phyloP scores from a whole-genome alignment of 177 flowering plant species.

The Vitis hybrid region DNA sequence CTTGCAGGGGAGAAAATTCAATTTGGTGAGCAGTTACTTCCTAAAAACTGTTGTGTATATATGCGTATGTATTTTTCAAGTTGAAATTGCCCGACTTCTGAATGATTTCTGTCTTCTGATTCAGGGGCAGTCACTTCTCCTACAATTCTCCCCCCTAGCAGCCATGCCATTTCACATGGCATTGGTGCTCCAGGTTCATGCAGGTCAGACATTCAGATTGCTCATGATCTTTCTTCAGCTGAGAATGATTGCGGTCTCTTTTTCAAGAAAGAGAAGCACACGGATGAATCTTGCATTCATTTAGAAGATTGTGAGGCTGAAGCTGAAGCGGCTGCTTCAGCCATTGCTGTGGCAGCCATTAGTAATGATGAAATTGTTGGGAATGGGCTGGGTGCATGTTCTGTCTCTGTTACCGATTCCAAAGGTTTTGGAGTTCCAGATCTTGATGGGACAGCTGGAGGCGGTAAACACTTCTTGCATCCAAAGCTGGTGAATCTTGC shows the following conservation, averaged over 20 bases:
- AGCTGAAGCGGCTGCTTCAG: conserved; percentile 97
- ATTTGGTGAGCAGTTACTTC: conserved; percentile 60
- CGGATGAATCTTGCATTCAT: conserved; percentile 45
- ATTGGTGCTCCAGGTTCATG: conserved; percentile 59
- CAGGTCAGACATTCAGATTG: conserved; percentile 42
- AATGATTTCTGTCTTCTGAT: conserved; percentile 3
- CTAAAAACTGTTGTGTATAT: not conserved
- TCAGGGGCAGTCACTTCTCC: conserved; percentile 97
- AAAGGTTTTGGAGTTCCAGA: conserved; percentile 53
- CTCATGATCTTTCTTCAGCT: conserved; percentile 43
- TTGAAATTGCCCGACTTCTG: not conserved
- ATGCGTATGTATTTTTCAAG: not conserved
- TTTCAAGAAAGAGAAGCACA: conserved; percentile 59
- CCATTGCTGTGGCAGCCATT: conserved; percentile 95
- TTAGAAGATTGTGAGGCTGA: conserved; percentile 77
- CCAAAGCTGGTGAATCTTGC: not conserved
- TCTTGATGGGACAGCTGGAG: conserved; percentile 40
- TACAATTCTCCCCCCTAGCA: conserved; percentile 62
- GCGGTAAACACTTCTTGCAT: conserved; percentile 15
- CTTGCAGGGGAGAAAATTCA: conserved; percentile 98
- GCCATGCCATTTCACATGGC: conserved; percentile 52
- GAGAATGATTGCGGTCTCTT: conserved; percentile 48
- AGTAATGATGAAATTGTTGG: conserved; percentile 68
- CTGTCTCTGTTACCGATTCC: conserved; percentile 48
- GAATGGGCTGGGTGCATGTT: conserved; percentile 38